Evolutionary conservation across 192 early-diverging fungal species (phyloP), one percentile per base, ranked within the genome.

Genomic region (Linnemannia exigua): DNA sequence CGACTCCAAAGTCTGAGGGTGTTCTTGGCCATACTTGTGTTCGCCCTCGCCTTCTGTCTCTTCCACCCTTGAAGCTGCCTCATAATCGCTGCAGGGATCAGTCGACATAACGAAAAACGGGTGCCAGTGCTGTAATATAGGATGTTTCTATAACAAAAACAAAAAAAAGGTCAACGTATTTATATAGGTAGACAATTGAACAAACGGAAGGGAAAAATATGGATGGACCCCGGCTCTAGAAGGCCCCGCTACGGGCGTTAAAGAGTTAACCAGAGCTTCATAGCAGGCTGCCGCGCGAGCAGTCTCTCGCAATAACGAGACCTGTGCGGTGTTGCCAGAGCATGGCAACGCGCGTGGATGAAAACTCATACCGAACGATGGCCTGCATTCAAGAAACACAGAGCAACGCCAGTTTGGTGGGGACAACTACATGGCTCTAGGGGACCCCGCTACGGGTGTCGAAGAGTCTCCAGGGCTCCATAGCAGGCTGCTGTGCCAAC

Each of bases 231-330:
- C 75, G 31, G 63, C 75, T 67, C 75, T 76, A 67, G 75, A 38
- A 76, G 75, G 61, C 63, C 63, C 37, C 46, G 75, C 63, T 76
- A 47, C 22, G 36, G 75, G 63, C 75, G 75, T 67, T 38, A 66
- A 76, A 68, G 75, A 76, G 22, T 76, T 76, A 77, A 69, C 75
- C 75, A 77, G 75, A 77, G 75, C 75, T 77, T 52, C 75, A 77
- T 77, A 47, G 37, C 31, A 67, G 67, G 75, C 75, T 3, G 75
- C 75, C 75, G 75, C 75, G 31, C 74, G 25, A 75, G 35, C 74
- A 75, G 58, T 63, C 74, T 66, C 74, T n/a, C n/a, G n/a, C n/a
- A n/a, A n/a, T n/a, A n/a, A n/a, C n/a, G n/a, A n/a, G n/a, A n/a
- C n/a, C n/a, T n/a, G n/a, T n/a, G n/a, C n/a, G n/a, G n/a, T n/a